These are phyloP conservation scores for Pecoramyces ruminantium DNA, from an alignment of 192 early-diverging fungal genomes.

Conservation along the genomic window DNA sequence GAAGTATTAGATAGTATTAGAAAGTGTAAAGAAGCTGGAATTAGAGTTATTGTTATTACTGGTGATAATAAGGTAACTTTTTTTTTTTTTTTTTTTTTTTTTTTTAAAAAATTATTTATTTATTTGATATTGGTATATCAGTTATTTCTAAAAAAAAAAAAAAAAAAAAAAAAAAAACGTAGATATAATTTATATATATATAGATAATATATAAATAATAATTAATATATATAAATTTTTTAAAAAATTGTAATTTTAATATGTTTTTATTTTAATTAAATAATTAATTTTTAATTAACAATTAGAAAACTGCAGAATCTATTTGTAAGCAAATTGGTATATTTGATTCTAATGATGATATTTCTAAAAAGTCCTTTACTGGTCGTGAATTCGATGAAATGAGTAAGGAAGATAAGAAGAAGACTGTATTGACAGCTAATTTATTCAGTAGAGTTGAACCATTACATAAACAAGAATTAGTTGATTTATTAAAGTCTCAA, in stretches of 20 bases:
- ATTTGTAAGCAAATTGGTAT: constrained; percentile 93
- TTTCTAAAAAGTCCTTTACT: constrained; percentile 57
- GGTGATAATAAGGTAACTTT: constrained; percentile 65
- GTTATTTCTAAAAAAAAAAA: too few species aligned
- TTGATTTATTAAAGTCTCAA: constrained; percentile 68
- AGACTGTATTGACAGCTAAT: constrained; percentile 53
- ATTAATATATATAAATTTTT: too few species aligned
- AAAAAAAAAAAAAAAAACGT: too few species aligned
- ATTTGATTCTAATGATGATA: constrained; percentile 48
- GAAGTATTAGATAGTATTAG: constrained; percentile 71
- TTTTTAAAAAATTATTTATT: too few species aligned
- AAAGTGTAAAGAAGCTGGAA: constrained; percentile 83
- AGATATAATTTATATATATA: too few species aligned
- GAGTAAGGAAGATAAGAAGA: constrained; percentile 43
- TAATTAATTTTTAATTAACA: constrained; percentile 53
- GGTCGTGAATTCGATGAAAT: constrained; percentile 92
- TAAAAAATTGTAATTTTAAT: too few species aligned
- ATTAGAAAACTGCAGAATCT: constrained; percentile 79
- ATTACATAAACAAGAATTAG: constrained; percentile 83
- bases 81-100: not conserved
- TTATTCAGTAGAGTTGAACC: constrained; percentile 94
- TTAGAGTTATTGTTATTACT: constrained; percentile 95
- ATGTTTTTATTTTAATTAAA: not conserved
- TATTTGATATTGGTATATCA: too few species aligned
- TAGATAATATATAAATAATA: too few species aligned